Conservation (phyloP, 495 filamentous ascomycete species). For the Xylaria intraflava region DNA sequence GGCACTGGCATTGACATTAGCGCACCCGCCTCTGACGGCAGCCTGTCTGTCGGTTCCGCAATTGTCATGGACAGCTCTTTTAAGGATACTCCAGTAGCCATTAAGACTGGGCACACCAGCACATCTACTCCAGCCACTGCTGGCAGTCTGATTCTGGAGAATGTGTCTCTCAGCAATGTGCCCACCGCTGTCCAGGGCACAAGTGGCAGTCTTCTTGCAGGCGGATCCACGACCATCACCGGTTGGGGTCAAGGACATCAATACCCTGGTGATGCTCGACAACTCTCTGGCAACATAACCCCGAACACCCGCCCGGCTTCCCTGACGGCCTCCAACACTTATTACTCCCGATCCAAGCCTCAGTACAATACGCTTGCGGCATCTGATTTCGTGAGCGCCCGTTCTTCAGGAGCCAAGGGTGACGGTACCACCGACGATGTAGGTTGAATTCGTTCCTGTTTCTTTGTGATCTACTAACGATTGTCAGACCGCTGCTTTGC, state of each 20-base stretch:
- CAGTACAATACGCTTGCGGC: constrained; percentile 50
- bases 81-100: constrained; percentile 59
- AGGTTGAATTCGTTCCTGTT: constrained; percentile 26
- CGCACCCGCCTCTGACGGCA: constrained; percentile 31
- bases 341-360: constrained; percentile 50
- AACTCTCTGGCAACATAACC: constrained; percentile 29
- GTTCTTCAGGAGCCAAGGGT: constrained; percentile 61
- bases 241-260: constrained; percentile 42
- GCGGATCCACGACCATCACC: constrained; percentile 49
- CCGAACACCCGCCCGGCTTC: constrained; percentile 34
- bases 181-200: constrained; percentile 53
- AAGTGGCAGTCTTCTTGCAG: constrained; percentile 48
- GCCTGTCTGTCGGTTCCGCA: constrained; percentile 49
- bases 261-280: constrained; percentile 37
- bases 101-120: constrained; percentile 57
- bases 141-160: constrained; percentile 55
- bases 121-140: constrained; percentile 44
- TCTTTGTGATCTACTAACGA: constrained; percentile 28
- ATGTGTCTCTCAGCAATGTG: constrained; percentile 57
- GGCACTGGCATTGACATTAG: constrained; percentile 58
- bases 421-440: constrained; percentile 69
- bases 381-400: constrained; percentile 53
- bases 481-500: constrained; percentile 50
- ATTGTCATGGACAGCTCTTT: constrained; percentile 67
- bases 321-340: constrained; percentile 35